phyloP scores from a whole-genome alignment of 2,329 filamentous ascomycete genomes.

The Colletotrichum horii region DNA sequence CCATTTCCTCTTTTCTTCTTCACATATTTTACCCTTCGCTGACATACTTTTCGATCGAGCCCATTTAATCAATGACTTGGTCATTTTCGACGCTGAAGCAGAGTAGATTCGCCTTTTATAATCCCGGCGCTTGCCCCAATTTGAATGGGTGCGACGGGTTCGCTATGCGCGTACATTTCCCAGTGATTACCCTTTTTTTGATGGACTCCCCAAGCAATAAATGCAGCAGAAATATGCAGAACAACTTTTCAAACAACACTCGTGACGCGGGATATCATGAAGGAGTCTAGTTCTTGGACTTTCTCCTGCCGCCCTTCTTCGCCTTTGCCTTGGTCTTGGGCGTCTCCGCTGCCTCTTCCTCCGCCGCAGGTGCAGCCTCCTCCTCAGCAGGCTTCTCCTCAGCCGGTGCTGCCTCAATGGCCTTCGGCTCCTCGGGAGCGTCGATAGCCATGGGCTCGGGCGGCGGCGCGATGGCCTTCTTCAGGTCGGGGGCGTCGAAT shows the following conservation, averaged over 20 bases:
- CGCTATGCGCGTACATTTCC: constrained; percentile 65
- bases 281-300: constrained; percentile 39
- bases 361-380: constrained; percentile 31
- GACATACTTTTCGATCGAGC: constrained; percentile 39
- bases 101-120: constrained; percentile 62
- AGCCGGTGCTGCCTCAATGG: constrained; percentile 32
- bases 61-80: constrained; percentile 42
- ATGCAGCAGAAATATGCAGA: not conserved
- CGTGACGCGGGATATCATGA: constrained; percentile 17
- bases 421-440: constrained; percentile 34
- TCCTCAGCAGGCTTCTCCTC: constrained; percentile 42
- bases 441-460: constrained; percentile 37
- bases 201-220: not conserved
- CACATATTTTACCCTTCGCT: constrained; percentile 53
- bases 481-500: constrained; percentile 76
- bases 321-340: constrained; percentile 37
- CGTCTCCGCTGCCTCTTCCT: constrained; percentile 28
- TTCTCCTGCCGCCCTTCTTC: constrained; percentile 30
- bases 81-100: constrained; percentile 58
- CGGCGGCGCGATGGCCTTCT: constrained; percentile 52
- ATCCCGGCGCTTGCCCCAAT: constrained; percentile 57
- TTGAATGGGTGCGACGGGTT: constrained; percentile 59
- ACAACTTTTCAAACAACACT: not conserved
- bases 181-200: not conserved
- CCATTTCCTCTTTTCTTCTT: constrained; percentile 35